These are phyloP conservation scores for Serendipita vermifera DNA, from an alignment of 768 basidiomycete species.

Conservation along the genomic window DNA sequence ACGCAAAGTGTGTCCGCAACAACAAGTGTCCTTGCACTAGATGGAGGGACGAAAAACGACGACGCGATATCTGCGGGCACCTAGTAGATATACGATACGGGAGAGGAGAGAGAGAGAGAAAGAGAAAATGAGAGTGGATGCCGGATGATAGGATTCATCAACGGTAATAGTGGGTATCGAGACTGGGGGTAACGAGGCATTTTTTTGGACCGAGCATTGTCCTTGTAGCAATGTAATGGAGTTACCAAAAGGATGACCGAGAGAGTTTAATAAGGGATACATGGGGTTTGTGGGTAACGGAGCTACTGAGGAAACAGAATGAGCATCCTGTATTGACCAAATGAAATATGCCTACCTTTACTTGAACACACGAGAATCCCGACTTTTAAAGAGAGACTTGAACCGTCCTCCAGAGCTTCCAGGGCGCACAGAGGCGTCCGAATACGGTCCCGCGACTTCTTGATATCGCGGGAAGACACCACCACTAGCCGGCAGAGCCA, in stretches of 20 bases:
- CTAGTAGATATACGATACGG: background rate
- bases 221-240: background rate
- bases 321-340: background rate
- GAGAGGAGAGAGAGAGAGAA: background rate
- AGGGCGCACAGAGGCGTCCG: background rate
- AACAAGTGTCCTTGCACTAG: background rate
- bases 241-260: background rate
- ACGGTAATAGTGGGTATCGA: background rate
- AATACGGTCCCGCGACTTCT: background rate
- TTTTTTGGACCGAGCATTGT: background rate
- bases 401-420: constrained; percentile 2
- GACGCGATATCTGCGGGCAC: too few species aligned
- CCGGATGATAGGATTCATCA: background rate
- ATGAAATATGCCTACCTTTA: background rate
- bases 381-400: constrained; percentile 1
- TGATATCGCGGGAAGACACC: constrained; percentile 7
- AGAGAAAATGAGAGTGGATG: background rate
- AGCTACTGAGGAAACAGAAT: background rate
- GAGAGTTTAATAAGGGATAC: background rate
- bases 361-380: constrained; percentile 1
- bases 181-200: background rate
- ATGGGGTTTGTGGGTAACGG: background rate
- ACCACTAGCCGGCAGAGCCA: background rate
- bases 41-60: background rate
- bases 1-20: too few species aligned